Conservation (phyloP, 805 yeast species). For the Schwanniomyces polymorphus region DNA sequence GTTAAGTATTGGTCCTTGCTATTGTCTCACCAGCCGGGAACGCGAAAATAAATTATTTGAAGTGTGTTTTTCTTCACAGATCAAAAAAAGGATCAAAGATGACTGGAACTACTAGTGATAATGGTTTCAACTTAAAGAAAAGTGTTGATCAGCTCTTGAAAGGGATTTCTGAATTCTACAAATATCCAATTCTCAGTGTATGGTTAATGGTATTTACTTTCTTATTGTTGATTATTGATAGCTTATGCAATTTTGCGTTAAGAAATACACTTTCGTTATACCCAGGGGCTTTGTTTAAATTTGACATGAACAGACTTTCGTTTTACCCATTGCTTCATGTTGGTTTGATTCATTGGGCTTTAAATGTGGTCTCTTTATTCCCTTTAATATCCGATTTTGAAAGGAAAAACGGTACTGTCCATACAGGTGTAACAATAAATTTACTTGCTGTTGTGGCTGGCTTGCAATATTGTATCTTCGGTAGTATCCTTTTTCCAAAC, state of each 20-base stretch:
- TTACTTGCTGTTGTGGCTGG: conserved; percentile 70
- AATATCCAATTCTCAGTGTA: conserved; percentile 58
- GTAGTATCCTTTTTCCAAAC: conserved; percentile 50
- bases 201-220: conserved; percentile 60
- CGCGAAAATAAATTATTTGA: not conserved
- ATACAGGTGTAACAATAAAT: conserved; percentile 80
- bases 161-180: conserved; percentile 5
- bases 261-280: conserved; percentile 44
- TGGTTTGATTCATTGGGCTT: conserved; percentile 57
- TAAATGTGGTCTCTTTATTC: conserved; percentile 58
- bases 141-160: not conserved
- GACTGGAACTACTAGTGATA: not conserved
- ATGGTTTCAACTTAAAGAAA: not conserved
- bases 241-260: conserved; percentile 24
- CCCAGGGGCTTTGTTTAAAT: conserved; percentile 53
- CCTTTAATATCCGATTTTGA: conserved; percentile 69
- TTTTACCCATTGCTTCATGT: conserved; percentile 72
- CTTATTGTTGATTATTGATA: conserved; percentile 39
- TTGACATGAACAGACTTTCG: conserved; percentile 54
- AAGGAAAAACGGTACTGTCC: conserved; percentile 73
- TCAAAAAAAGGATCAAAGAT: not conserved
- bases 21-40: too few relatives aligned
- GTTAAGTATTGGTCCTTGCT: not conserved
- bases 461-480: conserved; percentile 55
- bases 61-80: not conserved